Base-by-base conservation (phyloP, 495 filamentous ascomycete species). In the Immersiella caudata region DNA sequence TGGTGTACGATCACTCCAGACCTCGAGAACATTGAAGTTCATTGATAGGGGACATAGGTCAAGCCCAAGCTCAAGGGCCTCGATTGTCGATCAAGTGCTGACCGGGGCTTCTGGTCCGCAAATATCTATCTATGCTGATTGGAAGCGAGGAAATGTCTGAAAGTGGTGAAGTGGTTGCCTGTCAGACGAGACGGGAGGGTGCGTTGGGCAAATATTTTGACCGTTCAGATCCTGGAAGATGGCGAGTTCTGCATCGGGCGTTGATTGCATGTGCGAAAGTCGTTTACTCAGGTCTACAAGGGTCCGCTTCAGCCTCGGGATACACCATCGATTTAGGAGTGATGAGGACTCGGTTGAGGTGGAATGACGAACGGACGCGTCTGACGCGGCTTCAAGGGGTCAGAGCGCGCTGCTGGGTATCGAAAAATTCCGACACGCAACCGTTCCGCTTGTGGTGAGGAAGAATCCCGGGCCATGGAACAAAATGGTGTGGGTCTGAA, bases 341-440 rank as follows among this genome's bases (percentile, higher is more conserved):
- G 40, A 14, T 46, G 40, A 46, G 40, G 40, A 18, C 40, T 12
- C 40, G 40, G 16, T 46, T 18, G 40, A 12, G 9, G 40, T 46
- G 40, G 40, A 46, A 46, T 46, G 40, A 18, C 16, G 40, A 46
- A 46, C 40, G 40, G 11, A 46, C 40, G 40, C 40, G 40, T 46
- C 40, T 46, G 40, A 46, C 40, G 40, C 40, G 40, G 40, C 40
- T 46, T 46, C 40, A 46, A 46, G 40, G 40, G 40, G 11, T 46
- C 40, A 12, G 40, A 46, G 40, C 40, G 40, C 40, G 40, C 9
- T 36, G 40, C 4, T 46, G 40, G 16, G 14, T 18, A 12, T 46
- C 16, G 40, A 46, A 46, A 46, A 6, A 20, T 40, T 62, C 9
- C 22, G 18, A 55, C 22, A 56, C 20, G 61, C 62, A 58, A 64